These are phyloP conservation scores for Aspergillus texensis DNA, from an alignment of 2,329 filamentous ascomycete genomes.

Conservation along the genomic window DNA sequence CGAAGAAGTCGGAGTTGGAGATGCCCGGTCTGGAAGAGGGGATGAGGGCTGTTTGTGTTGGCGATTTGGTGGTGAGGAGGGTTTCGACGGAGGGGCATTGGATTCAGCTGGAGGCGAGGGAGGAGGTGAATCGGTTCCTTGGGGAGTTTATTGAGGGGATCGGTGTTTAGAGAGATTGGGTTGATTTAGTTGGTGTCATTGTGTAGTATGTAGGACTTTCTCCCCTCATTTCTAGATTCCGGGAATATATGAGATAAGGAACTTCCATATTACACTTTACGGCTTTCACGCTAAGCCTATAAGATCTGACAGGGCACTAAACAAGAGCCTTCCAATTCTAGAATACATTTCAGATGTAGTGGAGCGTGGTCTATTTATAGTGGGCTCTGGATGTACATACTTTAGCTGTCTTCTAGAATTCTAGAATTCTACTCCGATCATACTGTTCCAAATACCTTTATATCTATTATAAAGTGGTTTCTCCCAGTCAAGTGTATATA, in stretches of 20 bases:
- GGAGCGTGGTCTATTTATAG: no score
- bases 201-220: neutral
- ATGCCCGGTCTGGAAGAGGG: slow-evolving; percentile 15
- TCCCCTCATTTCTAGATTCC: neutral
- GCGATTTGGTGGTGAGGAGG: slow-evolving; percentile 20
- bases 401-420: no score
- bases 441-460: no score
- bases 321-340: no score
- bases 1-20: slow-evolving; percentile 14
- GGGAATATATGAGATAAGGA: neutral
- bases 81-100: slow-evolving; percentile 27
- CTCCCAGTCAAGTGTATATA: no score
- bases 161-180: neutral
- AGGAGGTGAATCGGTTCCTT: slow-evolving; percentile 27
- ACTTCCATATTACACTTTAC: neutral
- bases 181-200: neutral
- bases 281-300: no score
- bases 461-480: no score
- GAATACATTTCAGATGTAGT: no score
- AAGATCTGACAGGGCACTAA: no score
- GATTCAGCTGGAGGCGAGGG: slow-evolving; percentile 28
- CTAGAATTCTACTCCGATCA: no score
- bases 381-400: no score
- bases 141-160: slow-evolving; percentile 19
- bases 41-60: slow-evolving; percentile 17